Conservation (phyloP, 1,284 basidiomycete species). For the Heterobasidion occidentale region DNA sequence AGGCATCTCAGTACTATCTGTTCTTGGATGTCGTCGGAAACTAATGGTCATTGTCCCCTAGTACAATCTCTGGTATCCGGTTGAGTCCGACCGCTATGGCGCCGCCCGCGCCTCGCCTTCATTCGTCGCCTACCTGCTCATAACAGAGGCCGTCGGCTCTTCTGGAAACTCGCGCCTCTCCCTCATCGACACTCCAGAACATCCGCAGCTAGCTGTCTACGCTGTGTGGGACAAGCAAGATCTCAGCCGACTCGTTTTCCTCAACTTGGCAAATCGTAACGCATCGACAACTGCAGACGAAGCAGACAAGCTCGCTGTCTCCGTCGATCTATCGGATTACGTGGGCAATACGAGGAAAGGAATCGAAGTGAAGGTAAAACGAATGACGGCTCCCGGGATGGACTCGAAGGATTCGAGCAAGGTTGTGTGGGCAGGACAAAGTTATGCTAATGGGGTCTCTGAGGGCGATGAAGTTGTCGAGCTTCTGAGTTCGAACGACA, state of each 20-base stretch:
- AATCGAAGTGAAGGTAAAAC: conserved; percentile 19
- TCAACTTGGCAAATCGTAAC: conserved; percentile 24
- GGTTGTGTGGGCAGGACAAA: conserved; percentile 28
- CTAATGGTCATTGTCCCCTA: conserved; percentile 7
- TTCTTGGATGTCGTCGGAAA: conserved; percentile 1
- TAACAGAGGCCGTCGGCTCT: conserved; percentile 26
- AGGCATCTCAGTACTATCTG: not conserved
- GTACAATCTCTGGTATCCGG: conserved; percentile 31
- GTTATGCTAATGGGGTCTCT: conserved; percentile 22
- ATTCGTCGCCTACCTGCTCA: conserved; percentile 26
- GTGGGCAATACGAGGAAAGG: conserved; percentile 13
- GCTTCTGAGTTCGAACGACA: conserved; percentile 10
- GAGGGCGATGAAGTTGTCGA: conserved; percentile 20
- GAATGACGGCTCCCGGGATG: conserved; percentile 23
- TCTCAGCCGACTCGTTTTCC: conserved; percentile 20
- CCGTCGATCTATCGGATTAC: conserved; percentile 18
- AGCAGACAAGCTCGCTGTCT: conserved; percentile 12
- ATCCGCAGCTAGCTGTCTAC: conserved; percentile 22
- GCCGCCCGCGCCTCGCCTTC: conserved; percentile 25
- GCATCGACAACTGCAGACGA: conserved; percentile 10
- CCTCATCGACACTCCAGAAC: conserved; percentile 15
- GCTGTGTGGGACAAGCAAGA: conserved; percentile 23
- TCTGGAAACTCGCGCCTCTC: conserved; percentile 19
- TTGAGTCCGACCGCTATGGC: conserved; percentile 23
- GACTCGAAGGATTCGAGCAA: conserved; percentile 21